Conservation (phyloP, 2,329 filamentous ascomycete species). For the Epichloe sp. region DNA sequence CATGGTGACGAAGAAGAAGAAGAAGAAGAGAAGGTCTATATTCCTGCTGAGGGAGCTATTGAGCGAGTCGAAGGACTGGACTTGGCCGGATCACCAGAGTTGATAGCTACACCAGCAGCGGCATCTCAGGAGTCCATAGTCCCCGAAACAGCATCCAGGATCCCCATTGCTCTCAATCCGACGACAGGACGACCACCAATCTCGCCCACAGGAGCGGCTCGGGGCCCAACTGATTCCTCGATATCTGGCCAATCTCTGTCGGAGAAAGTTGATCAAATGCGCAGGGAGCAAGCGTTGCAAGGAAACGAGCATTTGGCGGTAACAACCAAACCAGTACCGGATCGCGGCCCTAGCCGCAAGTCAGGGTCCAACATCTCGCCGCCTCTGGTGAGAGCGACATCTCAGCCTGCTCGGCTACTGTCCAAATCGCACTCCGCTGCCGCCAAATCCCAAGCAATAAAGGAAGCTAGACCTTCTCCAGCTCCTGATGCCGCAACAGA, state of each 20-base stretch:
- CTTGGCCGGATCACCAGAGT: slow-evolving; percentile 26
- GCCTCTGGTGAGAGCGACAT: slow-evolving; percentile 39
- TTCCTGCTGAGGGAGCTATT: slow-evolving; percentile 22
- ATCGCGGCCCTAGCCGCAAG: slow-evolving; percentile 30
- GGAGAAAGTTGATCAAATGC: slow-evolving; percentile 38
- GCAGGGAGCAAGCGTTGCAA: slow-evolving; percentile 30
- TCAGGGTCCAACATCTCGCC: slow-evolving; percentile 33
- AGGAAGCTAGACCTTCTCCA: slow-evolving; percentile 20
- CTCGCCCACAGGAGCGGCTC: slow-evolving; percentile 10
- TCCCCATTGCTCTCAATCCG: background rate
- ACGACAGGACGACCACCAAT: slow-evolving; percentile 10
- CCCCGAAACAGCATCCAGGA: background rate
- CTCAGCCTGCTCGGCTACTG: slow-evolving; percentile 35
- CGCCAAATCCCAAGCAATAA: slow-evolving; percentile 26
- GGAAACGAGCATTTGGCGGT: slow-evolving; percentile 14
- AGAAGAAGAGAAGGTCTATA: slow-evolving; percentile 17
- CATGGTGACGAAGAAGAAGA: slow-evolving; percentile 6
- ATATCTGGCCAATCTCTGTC: slow-evolving; percentile 19
- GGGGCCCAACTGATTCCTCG: slow-evolving; percentile 9
- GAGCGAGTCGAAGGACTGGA: slow-evolving; percentile 38
- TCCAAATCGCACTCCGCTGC: slow-evolving; percentile 32
- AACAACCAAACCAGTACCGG: slow-evolving; percentile 14
- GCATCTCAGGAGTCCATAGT: slow-evolving; percentile 1
- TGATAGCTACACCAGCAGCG: slow-evolving; percentile 11
- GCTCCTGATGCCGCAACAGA: slow-evolving; percentile 12